These are phyloP conservation scores for Trichoderma endophyticum DNA, from an alignment of 2,329 filamentous ascomycete genomes.

Conservation along the genomic window DNA sequence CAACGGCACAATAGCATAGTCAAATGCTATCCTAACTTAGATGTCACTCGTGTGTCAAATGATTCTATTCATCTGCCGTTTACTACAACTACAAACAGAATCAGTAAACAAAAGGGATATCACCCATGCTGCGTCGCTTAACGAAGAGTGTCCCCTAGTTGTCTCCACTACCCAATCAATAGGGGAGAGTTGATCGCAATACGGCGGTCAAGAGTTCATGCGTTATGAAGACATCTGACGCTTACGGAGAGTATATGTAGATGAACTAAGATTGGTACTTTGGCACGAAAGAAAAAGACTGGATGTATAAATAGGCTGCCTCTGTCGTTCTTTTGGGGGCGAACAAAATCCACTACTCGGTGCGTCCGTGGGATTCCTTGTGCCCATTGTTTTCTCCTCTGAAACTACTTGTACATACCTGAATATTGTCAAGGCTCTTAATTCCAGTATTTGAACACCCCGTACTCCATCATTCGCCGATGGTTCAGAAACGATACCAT, in stretches of 20 bases:
- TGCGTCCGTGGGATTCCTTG: background rate
- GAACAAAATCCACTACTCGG: background rate
- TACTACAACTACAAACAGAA: background rate
- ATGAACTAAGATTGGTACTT: background rate
- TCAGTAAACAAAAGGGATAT: background rate
- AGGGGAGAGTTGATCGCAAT: background rate
- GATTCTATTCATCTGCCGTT: background rate
- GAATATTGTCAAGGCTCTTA: background rate
- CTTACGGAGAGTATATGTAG: background rate
- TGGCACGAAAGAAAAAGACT: background rate
- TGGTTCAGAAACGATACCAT: background rate
- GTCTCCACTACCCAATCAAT: background rate
- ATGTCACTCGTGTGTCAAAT: background rate
- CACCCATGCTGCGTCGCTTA: background rate
- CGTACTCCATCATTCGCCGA: background rate
- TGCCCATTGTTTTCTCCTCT: background rate
- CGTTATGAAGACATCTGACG: background rate
- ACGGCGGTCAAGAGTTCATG: background rate
- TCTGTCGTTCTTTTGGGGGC: background rate
- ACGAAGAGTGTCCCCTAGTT: background rate
- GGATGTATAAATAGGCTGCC: background rate
- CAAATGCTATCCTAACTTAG: background rate
- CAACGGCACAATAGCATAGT: background rate
- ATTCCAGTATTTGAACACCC: background rate
- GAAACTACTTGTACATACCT: background rate